Evolutionary conservation across 345 rosid species (phyloP).

Genomic region (Syzygium aqueum): DNA sequence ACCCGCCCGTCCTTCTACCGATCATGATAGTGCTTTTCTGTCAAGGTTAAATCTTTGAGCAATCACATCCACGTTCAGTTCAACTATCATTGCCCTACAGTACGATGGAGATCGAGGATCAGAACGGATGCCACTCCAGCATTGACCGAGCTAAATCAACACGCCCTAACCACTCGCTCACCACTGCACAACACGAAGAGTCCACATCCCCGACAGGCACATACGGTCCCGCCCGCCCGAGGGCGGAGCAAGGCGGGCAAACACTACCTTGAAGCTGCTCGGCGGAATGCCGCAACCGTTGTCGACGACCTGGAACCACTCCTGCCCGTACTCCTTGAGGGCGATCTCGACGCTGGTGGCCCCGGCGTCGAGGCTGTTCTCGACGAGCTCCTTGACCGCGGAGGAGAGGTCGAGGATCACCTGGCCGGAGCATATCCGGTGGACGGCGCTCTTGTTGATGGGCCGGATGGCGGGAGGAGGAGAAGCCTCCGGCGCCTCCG

Average conservation of each 20-base stretch:
- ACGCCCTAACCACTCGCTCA: neutral
- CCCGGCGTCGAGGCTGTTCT: slow-evolving; percentile 95
- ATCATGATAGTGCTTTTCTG: neutral
- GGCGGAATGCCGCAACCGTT: slow-evolving; percentile 94
- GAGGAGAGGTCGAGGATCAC: slow-evolving; percentile 88
- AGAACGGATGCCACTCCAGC: neutral
- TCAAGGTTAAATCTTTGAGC: neutral
- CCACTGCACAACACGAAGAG: neutral
- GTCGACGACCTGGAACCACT: slow-evolving; percentile 85
- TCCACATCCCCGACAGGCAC: neutral
- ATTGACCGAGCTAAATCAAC: neutral
- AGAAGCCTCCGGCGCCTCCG: slow-evolving; percentile 21
- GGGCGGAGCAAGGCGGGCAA: neutral
- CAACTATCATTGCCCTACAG: neutral
- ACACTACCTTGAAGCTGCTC: slow-evolving; percentile 57
- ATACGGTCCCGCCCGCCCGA: neutral
- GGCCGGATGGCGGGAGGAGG: slow-evolving; percentile 44
- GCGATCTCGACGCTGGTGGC: slow-evolving; percentile 76
- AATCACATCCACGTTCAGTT: neutral
- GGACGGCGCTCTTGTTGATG: slow-evolving; percentile 68
- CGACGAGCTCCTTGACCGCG: slow-evolving; percentile 95
- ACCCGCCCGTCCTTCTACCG: neutral
- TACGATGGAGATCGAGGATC: neutral
- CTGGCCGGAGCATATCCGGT: slow-evolving; percentile 87
- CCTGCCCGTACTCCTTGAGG: slow-evolving; percentile 73